phyloP scores from a whole-genome alignment of 78 protist species.

The Acrasis kona region DNA sequence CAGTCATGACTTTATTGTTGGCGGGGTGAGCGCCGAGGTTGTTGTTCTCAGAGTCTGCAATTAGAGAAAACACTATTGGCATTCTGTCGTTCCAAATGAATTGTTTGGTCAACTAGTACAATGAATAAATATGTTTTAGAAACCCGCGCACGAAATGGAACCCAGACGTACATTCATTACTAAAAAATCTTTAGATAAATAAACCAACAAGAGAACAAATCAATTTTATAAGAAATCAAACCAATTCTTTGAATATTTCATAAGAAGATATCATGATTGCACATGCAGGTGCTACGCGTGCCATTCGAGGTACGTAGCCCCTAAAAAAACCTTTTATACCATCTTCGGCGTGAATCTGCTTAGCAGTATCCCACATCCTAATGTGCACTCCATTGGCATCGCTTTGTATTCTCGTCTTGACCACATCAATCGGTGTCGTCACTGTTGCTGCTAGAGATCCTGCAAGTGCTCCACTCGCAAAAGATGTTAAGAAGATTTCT shows the following conservation, averaged over 20 bases:
- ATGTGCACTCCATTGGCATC: background rate
- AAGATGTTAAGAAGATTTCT: conserved; percentile 30
- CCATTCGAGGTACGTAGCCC: conserved; percentile 50
- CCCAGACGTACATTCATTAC: too few relatives aligned
- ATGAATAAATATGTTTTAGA: too few relatives aligned
- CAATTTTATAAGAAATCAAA: too few relatives aligned
- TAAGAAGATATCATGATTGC: conserved; percentile 68
- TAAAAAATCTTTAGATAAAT: too few relatives aligned
- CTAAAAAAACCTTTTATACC: conserved; percentile 15
- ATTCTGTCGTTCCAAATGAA: too few relatives aligned
- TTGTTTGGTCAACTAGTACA: too few relatives aligned
- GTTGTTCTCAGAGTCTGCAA: too few relatives aligned
- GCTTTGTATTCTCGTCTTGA: conserved; percentile 55
- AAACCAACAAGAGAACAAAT: too few relatives aligned
- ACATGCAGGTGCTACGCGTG: conserved; percentile 69
- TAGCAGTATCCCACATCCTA: background rate
- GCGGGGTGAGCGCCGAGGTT: too few relatives aligned
- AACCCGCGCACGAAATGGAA: too few relatives aligned
- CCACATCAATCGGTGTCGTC: conserved; percentile 66
- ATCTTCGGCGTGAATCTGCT: background rate
- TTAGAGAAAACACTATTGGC: too few relatives aligned
- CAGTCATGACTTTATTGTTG: too few relatives aligned
- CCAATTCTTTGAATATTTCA: conserved; percentile 17
- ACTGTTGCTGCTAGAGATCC: conserved; percentile 47
- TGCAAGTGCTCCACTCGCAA: conserved; percentile 44